Base-by-base conservation (phyloP, 257 asterid species). In the Fraxinus excelsior region DNA sequence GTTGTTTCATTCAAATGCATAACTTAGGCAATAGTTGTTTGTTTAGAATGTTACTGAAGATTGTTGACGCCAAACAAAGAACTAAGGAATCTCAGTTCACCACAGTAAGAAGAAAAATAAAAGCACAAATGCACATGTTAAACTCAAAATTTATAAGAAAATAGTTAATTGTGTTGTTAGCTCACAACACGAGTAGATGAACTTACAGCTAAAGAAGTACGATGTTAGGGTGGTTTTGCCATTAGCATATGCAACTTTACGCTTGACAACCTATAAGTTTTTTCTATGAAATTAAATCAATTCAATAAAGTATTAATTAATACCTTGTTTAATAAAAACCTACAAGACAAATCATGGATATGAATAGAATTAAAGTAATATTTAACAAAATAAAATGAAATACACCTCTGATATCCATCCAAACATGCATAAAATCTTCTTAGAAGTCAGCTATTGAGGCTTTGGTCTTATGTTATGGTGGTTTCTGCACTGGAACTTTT, bases 111-210 rank as follows among this genome's bases (percentile, higher is more conserved):
- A 25, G n/a, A 49, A 31, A 53, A 21, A 32, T 46, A 67, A 32
- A 69, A 12, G 62, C 23, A 40, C 11, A 60, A 26, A 51, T 23
- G 67, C 67, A 60, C 32, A 73, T 62, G n/a, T 72, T 25, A 21
- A 78, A 70, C 60, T 31, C 42, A 64, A 18, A 18, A 21, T 37
- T 26, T n/a, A 78, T 46, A 32, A 72, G 60, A 64, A 28, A n/a
- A 23, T 60, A 23, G 64, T 18, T 53, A 53, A 53, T 53, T 53
- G 11, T 53, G 25, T 53, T 53, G 23, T 53, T 19, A 19, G 25
- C 25, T 2, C 64, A 53, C 4, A 7, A 6, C 64, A 5, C 19
- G 26, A 53, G 44, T 7, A 38, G 62, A 19, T 5, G 19, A 19
- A 53, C 44, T 6, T n/a, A 53, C 25, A 53, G 26, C 64, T n/a